These are phyloP conservation scores for Zychaea mexicana DNA, from an alignment of 371 early-diverging fungal genomes.

Conservation along the genomic window DNA sequence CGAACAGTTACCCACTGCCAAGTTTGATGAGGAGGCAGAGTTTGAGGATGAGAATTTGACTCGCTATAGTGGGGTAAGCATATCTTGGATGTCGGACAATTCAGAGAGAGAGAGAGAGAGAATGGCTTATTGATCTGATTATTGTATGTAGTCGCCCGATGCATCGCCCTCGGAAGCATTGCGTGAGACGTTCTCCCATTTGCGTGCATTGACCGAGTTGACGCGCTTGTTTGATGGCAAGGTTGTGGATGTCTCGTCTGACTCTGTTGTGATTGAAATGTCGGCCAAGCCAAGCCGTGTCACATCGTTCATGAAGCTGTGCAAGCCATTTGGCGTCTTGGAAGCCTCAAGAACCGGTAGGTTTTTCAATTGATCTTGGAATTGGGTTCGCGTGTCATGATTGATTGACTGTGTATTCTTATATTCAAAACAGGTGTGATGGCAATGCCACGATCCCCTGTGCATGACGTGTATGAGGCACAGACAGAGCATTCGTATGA, in stretches of 20 bases:
- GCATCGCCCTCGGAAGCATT: constrained; percentile 16
- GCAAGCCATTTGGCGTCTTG: constrained; percentile 94
- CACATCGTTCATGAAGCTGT: constrained; percentile 88
- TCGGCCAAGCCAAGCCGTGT: constrained; percentile 87
- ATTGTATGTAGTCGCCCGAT: not conserved
- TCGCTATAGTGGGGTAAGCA: constrained; percentile 6
- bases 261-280: constrained; percentile 83
- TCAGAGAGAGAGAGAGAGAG: too few relatives aligned
- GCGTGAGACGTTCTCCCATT: constrained; percentile 75
- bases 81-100: too few relatives aligned
- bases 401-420: too few relatives aligned
- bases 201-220: constrained; percentile 81
- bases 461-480: constrained; percentile 70
- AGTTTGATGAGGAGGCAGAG: constrained; percentile 37
- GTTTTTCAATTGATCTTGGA: too few relatives aligned
- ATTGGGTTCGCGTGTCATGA: not conserved
- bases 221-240: constrained; percentile 85
- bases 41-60: constrained; percentile 50
- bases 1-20: constrained; percentile 38
- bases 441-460: constrained; percentile 92
- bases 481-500: constrained; percentile 55
- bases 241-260: constrained; percentile 87
- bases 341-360: constrained; percentile 87
- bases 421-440: constrained; percentile 57
- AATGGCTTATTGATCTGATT: too few relatives aligned